These are phyloP conservation scores for Cladobotryum mycophilum DNA, from an alignment of 2,329 filamentous ascomycete genomes.

Conservation along the genomic window DNA sequence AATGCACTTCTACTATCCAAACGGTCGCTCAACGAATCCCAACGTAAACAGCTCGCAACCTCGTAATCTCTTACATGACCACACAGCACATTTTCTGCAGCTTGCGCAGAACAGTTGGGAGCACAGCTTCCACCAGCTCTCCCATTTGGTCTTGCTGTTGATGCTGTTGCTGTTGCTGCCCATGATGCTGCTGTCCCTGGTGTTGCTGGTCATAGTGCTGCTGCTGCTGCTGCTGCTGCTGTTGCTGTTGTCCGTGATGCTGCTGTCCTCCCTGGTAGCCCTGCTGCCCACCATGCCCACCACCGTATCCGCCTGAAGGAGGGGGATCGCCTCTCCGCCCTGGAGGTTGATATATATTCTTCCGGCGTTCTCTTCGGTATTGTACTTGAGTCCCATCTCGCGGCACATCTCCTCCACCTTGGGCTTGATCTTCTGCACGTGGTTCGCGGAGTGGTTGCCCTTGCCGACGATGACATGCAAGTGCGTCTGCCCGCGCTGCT, in stretches of 20 bases:
- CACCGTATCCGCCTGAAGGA: constrained; percentile 29
- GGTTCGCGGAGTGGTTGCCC: constrained; percentile 76
- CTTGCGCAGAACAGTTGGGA: constrained; percentile 56
- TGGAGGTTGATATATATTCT: constrained; percentile 82
- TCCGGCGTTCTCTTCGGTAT: constrained; percentile 83
- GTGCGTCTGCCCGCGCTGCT: constrained; percentile 67
- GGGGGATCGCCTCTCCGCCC: constrained; percentile 58
- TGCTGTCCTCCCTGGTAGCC: too few species aligned
- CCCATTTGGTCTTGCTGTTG: constrained; percentile 51
- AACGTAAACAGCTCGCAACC: neutral
- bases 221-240: constrained; percentile 7
- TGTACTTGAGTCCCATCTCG: constrained; percentile 75
- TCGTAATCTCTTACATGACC: constrained; percentile 55
- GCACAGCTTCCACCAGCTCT: constrained; percentile 52
- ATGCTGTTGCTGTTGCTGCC: constrained; percentile 34
- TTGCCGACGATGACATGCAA: constrained; percentile 95
- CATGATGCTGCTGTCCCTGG: constrained; percentile 30
- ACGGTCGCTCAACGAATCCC: neutral
- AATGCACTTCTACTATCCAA: neutral
- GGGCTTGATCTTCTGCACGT: constrained; percentile 94
- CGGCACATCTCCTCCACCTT: constrained; percentile 80
- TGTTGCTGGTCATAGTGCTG: constrained; percentile 26
- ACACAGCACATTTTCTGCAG: constrained; percentile 65
- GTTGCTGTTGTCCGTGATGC: constrained; percentile 9
- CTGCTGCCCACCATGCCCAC: constrained; percentile 33